Evolutionary conservation across 306 rosid species (phyloP).

Genomic region (Prunus fruticosa): DNA sequence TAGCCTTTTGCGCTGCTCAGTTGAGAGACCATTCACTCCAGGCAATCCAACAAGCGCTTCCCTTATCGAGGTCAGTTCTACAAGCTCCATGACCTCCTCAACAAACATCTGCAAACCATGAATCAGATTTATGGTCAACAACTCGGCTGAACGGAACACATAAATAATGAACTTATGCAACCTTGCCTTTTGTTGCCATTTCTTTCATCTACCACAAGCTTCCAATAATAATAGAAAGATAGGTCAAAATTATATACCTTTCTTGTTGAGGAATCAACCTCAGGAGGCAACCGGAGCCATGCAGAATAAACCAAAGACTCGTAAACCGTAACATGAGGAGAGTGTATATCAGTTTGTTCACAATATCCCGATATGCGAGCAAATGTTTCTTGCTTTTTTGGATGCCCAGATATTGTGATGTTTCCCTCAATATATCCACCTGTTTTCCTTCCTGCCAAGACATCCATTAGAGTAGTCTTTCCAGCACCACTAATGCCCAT

Average conservation of each 20-base stretch:
- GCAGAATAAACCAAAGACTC: conserved; percentile 88
- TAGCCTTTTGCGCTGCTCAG: conserved; percentile 84
- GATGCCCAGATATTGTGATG: conserved; percentile 67
- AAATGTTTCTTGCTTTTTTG: conserved; percentile 85
- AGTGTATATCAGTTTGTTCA: conserved; percentile 87
- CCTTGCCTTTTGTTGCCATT: neutral
- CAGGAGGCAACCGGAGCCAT: conserved; percentile 63
- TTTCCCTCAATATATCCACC: conserved; percentile 72
- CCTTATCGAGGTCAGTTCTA: conserved; percentile 60
- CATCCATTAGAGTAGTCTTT: conserved; percentile 90
- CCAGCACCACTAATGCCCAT: conserved; percentile 99
- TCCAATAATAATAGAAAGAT: neutral
- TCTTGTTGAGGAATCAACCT: conserved; percentile 43
- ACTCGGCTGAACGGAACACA: neutral
- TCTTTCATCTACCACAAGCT: neutral
- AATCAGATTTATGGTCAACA: neutral
- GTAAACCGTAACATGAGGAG: conserved; percentile 81
- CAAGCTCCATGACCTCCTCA: conserved; percentile 89
- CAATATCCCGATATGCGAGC: conserved; percentile 87
- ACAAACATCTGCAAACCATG: conserved; percentile 61
- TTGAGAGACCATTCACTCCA: conserved; percentile 80
- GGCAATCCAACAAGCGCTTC: conserved; percentile 83
- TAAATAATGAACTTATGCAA: neutral
- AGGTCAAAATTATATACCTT: conserved; percentile 28
- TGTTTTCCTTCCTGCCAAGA: conserved; percentile 89